phyloP scores from a whole-genome alignment of 2,329 filamentous ascomycete species.

The Fusarium sp. region DNA sequence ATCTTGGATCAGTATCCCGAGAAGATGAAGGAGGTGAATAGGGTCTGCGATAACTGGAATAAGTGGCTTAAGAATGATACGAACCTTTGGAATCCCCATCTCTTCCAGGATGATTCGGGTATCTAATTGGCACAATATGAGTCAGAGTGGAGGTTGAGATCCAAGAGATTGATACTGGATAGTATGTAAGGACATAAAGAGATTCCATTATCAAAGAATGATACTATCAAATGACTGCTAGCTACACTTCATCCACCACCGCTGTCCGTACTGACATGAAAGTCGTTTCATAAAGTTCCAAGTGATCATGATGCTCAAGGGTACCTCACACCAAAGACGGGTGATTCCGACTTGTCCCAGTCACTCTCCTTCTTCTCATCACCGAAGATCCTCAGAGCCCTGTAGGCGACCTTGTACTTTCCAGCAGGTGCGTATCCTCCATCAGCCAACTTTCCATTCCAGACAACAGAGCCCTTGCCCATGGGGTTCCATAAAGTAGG shows the following conservation, averaged over 20 bases:
- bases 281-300: background rate
- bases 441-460: constrained; percentile 58
- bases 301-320: background rate
- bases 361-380: constrained; percentile 54
- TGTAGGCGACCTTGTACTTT: constrained; percentile 59
- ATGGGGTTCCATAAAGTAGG: constrained; percentile 48
- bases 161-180: background rate
- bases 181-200: background rate
- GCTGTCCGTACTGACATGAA: background rate
- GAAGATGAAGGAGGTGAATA: constrained; percentile 11
- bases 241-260: background rate
- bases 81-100: constrained; percentile 6
- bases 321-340: constrained; percentile 56
- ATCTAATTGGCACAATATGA: background rate
- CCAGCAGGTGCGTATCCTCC: constrained; percentile 59
- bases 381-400: constrained; percentile 61
- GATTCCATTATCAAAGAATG: background rate
- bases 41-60: constrained; percentile 23
- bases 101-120: constrained; percentile 11
- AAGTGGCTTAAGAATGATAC: constrained; percentile 5
- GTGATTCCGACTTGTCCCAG: constrained; percentile 57
- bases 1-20: constrained; percentile 1
- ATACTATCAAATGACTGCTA: background rate
- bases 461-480: constrained; percentile 42
- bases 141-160: background rate